Conservation (phyloP, 495 filamentous ascomycete species). For the Aspergillus diversus region DNA sequence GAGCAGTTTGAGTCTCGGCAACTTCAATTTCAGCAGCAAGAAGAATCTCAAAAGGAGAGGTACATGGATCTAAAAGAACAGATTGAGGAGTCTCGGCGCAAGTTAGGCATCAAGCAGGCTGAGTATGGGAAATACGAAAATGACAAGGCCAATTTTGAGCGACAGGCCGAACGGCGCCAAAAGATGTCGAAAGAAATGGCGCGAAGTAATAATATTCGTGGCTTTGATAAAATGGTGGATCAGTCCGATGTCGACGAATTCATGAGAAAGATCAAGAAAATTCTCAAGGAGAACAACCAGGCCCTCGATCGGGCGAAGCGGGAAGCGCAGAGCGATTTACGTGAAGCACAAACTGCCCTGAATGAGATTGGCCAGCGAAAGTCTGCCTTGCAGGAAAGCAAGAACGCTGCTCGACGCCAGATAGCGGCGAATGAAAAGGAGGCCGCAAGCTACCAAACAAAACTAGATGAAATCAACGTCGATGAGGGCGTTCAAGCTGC, state of each 20-base stretch:
- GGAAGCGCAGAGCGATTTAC: constrained; percentile 70
- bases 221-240: constrained; percentile 77
- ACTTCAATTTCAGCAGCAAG: constrained; percentile 62
- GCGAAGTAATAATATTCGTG: constrained; percentile 77
- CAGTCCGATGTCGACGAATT: constrained; percentile 75
- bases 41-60: constrained; percentile 58
- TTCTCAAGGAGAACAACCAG: constrained; percentile 75
- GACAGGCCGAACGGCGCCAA: constrained; percentile 69
- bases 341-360: constrained; percentile 65
- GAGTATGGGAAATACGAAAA: constrained; percentile 85
- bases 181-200: constrained; percentile 78
- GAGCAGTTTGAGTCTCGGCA: constrained; percentile 80
- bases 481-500: constrained; percentile 82
- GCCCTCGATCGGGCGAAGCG: constrained; percentile 72
- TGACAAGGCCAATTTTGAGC: constrained; percentile 83
- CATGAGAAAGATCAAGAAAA: constrained; percentile 73
- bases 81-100: constrained; percentile 59
- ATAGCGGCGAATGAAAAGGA: constrained; percentile 72
- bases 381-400: constrained; percentile 69
- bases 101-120: constrained; percentile 71
- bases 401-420: constrained; percentile 66
- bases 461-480: constrained; percentile 69
- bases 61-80: constrained; percentile 67
- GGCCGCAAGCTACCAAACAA: constrained; percentile 60
- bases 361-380: constrained; percentile 71